phyloP scores from a whole-genome alignment of 2,329 filamentous ascomycete genomes.

The Lasiodiplodia sp. region DNA sequence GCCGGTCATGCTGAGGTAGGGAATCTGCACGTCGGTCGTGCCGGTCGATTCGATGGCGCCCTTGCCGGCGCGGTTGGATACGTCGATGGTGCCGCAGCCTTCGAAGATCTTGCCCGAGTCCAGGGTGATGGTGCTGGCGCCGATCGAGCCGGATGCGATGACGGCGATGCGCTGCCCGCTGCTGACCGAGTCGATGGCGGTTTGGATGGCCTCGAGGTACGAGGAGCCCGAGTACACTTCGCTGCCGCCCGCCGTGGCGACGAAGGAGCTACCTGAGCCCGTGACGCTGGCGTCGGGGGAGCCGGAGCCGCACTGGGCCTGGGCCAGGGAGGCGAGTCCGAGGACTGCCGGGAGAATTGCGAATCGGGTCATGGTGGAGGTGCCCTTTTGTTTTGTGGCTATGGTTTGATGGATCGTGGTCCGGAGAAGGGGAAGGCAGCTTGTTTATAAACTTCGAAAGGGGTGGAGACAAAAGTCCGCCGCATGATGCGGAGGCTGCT shows the following conservation, averaged over 20 bases:
- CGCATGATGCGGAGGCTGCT: constrained; percentile 2
- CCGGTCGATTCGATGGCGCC: constrained; percentile 63
- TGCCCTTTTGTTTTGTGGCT: neutral
- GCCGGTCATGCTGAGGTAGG: constrained; percentile 65
- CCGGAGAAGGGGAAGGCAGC: neutral
- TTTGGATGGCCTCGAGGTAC: constrained; percentile 63
- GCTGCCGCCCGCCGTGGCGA: constrained; percentile 52
- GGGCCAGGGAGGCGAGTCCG: constrained; percentile 48
- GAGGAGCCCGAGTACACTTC: constrained; percentile 61
- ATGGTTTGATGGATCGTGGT: neutral
- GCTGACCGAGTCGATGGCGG: constrained; percentile 60
- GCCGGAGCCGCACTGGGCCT: constrained; percentile 59
- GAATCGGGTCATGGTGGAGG: constrained; percentile 46
- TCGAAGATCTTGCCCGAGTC: constrained; percentile 64
- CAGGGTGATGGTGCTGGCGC: constrained; percentile 61
- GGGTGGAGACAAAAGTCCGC: neutral
- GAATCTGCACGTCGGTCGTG: constrained; percentile 60
- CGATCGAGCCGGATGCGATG: constrained; percentile 63
- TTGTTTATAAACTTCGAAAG: constrained; percentile 3
- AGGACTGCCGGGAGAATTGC: constrained; percentile 51
- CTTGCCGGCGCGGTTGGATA: constrained; percentile 50
- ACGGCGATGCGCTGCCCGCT: constrained; percentile 63
- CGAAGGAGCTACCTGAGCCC: constrained; percentile 55
- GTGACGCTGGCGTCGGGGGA: constrained; percentile 57
- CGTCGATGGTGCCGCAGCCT: constrained; percentile 65